Percentiles rank a stretch among this genome's conserved stretches.
phyloP scores from a whole-genome alignment of 495 filamentous ascomycete genomes.

The Xylaria curta region DNA sequence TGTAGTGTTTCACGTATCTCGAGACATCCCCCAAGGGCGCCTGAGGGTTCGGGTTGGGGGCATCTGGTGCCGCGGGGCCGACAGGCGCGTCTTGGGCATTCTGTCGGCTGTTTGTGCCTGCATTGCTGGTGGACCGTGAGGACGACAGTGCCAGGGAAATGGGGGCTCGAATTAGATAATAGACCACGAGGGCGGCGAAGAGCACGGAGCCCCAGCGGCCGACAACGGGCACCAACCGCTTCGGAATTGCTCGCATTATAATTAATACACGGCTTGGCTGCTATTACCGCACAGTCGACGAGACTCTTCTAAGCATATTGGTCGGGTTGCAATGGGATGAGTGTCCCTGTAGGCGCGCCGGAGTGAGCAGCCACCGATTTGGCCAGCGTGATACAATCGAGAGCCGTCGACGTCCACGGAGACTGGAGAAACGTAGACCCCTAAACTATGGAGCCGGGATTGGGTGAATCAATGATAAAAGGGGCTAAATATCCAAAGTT shows the following conservation, averaged over 20 bases:
- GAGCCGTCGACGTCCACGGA: neutral
- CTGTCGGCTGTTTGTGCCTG: conserved; percentile 13
- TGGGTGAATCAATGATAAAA: neutral
- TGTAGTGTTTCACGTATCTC: conserved; percentile 38
- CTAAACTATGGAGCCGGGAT: conserved; percentile 2
- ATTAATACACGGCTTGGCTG: conserved; percentile 25
- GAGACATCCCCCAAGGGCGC: conserved; percentile 24
- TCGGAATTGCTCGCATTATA: conserved; percentile 41
- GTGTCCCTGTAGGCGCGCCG: conserved; percentile 17
- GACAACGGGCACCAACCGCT: conserved; percentile 37
- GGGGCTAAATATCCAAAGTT: neutral
- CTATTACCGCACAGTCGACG: conserved; percentile 34
- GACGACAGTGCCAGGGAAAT: conserved; percentile 29
- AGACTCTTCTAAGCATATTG: conserved; percentile 38
- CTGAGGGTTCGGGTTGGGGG: conserved; percentile 33
- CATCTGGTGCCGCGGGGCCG: conserved; percentile 27
- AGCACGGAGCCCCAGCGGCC: conserved; percentile 37
- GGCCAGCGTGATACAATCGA: conserved; percentile 5
- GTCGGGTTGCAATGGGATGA: conserved; percentile 20
- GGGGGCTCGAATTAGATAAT: conserved; percentile 38
- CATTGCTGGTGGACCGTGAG: conserved; percentile 8
- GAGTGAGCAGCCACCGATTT: conserved; percentile 17
- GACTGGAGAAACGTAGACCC: neutral
- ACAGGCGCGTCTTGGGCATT: conserved; percentile 10
- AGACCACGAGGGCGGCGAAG: conserved; percentile 37